These are phyloP conservation scores for Melampsora americana DNA, from an alignment of 1,284 basidiomycete genomes.

Conservation along the genomic window DNA sequence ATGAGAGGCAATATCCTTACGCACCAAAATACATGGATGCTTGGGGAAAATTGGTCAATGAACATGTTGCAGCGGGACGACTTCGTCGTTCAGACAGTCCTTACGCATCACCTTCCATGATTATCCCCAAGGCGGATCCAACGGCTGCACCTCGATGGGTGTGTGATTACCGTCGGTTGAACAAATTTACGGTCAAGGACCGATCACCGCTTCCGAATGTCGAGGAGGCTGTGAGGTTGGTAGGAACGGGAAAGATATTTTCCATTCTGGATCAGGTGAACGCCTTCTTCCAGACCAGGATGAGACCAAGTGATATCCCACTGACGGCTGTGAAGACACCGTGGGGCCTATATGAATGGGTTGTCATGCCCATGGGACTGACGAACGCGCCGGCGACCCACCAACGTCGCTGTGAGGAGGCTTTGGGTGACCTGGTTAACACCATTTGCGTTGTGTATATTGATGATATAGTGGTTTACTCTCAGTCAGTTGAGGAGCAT, in stretches of 20 bases:
- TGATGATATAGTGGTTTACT: conserved; percentile 59
- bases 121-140: conserved; percentile 43
- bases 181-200: conserved; percentile 45
- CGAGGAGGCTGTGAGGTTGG: conserved; percentile 22
- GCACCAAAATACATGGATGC: too few species aligned
- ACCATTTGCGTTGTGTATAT: too few species aligned
- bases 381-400: conserved; percentile 56
- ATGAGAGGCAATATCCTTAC: too few species aligned
- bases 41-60: too few species aligned
- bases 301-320: conserved; percentile 55
- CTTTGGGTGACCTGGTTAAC: not conserved
- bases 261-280: conserved; percentile 58
- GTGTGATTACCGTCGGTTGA: conserved; percentile 34
- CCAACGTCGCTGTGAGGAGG: conserved; percentile 44
- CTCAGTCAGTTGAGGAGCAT: conserved; percentile 55
- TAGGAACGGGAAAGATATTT: conserved; percentile 50
- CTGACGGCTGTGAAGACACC: conserved; percentile 57
- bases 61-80: too few species aligned
- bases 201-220: conserved; percentile 42
- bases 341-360: conserved; percentile 57
- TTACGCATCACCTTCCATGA: not conserved
- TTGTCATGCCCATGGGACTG: conserved; percentile 57
- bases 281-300: conserved; percentile 56
- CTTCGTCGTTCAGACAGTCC: too few species aligned
- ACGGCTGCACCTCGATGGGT: too few species aligned